A percentile compares a stretch with the other conserved stretches of the same genome.
Conservation (phyloP, 73 alveolate genomes). For the Symbiodinium natans region DNA sequence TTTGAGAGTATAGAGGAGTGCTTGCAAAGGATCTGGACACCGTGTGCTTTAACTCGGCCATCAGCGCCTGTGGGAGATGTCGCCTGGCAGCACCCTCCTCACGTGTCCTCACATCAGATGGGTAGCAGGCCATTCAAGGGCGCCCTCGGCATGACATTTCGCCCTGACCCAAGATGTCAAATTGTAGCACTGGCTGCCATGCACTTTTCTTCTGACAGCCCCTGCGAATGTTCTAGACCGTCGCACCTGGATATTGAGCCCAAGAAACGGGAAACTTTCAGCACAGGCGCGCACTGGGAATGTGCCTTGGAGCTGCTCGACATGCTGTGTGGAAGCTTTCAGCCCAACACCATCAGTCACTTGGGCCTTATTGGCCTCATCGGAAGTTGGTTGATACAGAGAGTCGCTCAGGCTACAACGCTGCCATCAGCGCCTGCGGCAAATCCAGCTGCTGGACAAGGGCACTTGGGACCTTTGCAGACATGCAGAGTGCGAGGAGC, state of each 20-base stretch:
- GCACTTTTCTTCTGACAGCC: too few species aligned
- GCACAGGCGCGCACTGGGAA: background rate
- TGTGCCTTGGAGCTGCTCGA: background rate
- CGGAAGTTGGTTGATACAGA: background rate
- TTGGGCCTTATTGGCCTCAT: background rate
- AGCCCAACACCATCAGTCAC: background rate
- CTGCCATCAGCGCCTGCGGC: constrained; percentile 58
- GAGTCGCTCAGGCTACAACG: constrained; percentile 42
- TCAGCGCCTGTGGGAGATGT: constrained; percentile 35
- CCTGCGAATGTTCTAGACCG: too few species aligned
- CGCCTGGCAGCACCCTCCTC: background rate
- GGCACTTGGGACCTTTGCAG: constrained; percentile 5
- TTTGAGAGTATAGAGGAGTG: too few species aligned
- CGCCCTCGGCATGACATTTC: too few species aligned
- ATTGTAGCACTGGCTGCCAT: too few species aligned
- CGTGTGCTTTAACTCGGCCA: constrained; percentile 46
- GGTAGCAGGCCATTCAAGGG: too few species aligned
- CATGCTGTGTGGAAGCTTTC: background rate
- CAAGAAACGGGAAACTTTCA: too few species aligned
- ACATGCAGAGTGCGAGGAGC: background rate
- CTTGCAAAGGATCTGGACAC: background rate
- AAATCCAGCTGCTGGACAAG: constrained; percentile 10
- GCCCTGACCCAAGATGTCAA: too few species aligned
- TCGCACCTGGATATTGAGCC: too few species aligned
- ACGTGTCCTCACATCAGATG: too few species aligned